These are phyloP conservation scores for Uronychia setigera DNA, from an alignment of 73 alveolate genomes.

Conservation along the genomic window DNA sequence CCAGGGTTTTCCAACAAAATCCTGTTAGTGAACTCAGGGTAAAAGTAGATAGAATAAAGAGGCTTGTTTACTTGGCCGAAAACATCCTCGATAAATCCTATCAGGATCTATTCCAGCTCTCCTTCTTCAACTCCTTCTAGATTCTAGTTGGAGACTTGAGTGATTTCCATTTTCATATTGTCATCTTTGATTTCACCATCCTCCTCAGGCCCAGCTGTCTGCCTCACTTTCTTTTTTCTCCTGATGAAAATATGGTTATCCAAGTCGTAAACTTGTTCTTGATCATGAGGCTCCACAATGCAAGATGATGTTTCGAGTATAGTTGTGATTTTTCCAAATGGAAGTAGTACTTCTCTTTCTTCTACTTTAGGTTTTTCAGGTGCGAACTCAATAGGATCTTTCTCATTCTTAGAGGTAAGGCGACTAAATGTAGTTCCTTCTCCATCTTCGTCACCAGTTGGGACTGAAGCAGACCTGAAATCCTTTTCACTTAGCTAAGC, in stretches of 20 bases:
- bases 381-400: not conserved
- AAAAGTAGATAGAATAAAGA: slow-evolving; percentile 64
- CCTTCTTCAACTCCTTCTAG: not conserved
- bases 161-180: too few relatives aligned
- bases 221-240: too few relatives aligned
- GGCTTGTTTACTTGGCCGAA: slow-evolving; percentile 78
- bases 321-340: not conserved
- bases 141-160: too few relatives aligned
- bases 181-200: too few relatives aligned
- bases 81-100: slow-evolving; percentile 82
- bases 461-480: not conserved
- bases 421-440: not conserved
- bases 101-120: slow-evolving; percentile 38
- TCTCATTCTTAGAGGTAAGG: not conserved
- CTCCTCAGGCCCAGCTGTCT: too few relatives aligned
- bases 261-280: slow-evolving; percentile 49
- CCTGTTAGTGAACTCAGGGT: slow-evolving; percentile 63
- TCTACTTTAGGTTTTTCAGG: not conserved
- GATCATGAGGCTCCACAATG: slow-evolving; percentile 20
- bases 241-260: slow-evolving; percentile 70
- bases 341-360: not conserved
- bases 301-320: not conserved
- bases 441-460: not conserved
- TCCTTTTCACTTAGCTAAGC: not conserved
- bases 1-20: not conserved